Base-by-base conservation (phyloP, 192 early-diverging fungal species). In the Entrophospora sp. region DNA sequence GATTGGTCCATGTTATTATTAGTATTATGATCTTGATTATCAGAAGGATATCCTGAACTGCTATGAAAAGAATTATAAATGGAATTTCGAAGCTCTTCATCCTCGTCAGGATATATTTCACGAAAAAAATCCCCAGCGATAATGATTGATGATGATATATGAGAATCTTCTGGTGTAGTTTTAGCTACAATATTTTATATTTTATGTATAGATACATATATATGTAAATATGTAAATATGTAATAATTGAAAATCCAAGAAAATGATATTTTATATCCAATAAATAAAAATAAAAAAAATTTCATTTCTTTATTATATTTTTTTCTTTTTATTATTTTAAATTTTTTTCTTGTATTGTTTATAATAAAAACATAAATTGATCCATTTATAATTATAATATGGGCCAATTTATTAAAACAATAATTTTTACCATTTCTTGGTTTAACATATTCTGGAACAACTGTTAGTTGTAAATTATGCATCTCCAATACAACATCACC, bases 111-210 rank as follows among this genome's bases (percentile, higher is more conserved):
- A 22, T 77, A 71, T 22, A 76, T 79, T 48, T 84, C 84, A 18
- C 82, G 79, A 32, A 95, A 61, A 79, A 95, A 95, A 70, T 91
- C 91, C 46, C 85, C 91, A 12, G 93, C 93, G 57, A 95, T 86
- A 67, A 87, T 86, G 12, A 93, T 75, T 2, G 93, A 92, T 9
- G 92, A 87, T 1, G 88, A 84, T 40, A 88, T 80, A 22, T 79
- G 83, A 1, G 82, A 74, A 48, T 85, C 84, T 24, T 85, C 75
- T 38, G 79, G 68, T 61, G 73, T 70, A 13, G 72, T 67, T n/a
- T 78, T 70, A 10, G 37, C 65, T 67, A n/a, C n/a, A n/a, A n/a
- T n/a, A n/a, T n/a, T n/a, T n/a, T n/a, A n/a, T n/a, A n/a, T n/a
- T n/a, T n/a, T n/a, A n/a, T n/a, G n/a, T n/a, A n/a, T n/a, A n/a